Evolutionary conservation across 306 rosid genomes (phyloP), one percentile per base, ranked within the genome.

Genomic region (Vigna nakashimae): DNA sequence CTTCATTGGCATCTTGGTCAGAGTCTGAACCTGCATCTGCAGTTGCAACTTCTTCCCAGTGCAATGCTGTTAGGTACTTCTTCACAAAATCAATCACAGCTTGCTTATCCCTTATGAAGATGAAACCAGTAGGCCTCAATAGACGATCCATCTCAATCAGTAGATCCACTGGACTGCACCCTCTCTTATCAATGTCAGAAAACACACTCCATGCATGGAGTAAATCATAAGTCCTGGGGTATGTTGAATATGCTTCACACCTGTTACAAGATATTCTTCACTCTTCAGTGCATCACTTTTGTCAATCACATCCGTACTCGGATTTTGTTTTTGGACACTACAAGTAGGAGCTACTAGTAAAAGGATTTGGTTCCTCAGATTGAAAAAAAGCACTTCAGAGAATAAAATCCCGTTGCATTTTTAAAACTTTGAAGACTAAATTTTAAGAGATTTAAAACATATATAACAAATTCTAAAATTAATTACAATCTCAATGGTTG

Each of bases 91-190:
- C 93, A 34, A 95, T 81, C 83, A 88, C 87, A 2, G 81, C 69
- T 68, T 86, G 98, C 56, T 89, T 95, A 77, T 92, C 96, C 0
- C 82, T 75, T 76, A 95, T 84, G 66, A 95, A 89, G 75, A 91
- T 40, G 64, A 95, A 95, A 70, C 98, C 98, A 0, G 96, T 89
- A 2, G 98, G 98, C 77, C 97, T 82, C 10, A 91, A 90, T 17
- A 95, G 63, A 66, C 96, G 96, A 63, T 95, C 99, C 90, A 95
- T 92, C 88, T 91, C 97, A 14, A 95, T 76, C 81, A 95, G 78
- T 40, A 92, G 85, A 86, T 95, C 98, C 85, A 86, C 90, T 9
- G 63, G 81, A 50, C 94, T 88, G 42, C 98, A 95, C 10, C 84
- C 91, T 75, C 83, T 88, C 75, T 82, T 91, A 81, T 85, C 90